Conservation (phyloP, 345 rosid species). For the Syzygium jambos region DNA sequence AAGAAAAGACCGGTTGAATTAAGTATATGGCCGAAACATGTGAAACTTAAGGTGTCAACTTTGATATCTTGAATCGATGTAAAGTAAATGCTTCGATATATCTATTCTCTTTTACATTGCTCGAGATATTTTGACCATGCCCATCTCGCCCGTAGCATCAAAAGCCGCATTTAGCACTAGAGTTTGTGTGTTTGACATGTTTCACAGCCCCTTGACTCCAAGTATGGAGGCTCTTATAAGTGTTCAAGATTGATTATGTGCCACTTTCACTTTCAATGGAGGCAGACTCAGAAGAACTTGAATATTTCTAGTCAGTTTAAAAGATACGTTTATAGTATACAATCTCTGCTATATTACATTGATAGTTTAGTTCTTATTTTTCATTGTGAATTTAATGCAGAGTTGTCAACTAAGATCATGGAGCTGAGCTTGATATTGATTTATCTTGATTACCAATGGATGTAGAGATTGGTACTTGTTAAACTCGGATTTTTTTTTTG, state of each 20-base stretch:
- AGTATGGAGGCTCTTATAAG: background rate
- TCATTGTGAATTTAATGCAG: background rate
- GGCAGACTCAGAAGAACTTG: background rate
- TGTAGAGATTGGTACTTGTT: background rate
- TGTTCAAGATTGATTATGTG: constrained; percentile 4
- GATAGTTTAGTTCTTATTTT: background rate
- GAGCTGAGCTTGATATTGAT: background rate
- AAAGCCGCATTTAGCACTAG: background rate
- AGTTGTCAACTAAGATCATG: background rate
- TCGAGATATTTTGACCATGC: background rate
- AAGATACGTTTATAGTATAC: background rate
- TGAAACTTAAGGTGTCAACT: background rate
- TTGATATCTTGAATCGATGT: background rate
- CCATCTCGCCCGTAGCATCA: background rate
- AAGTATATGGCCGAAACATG: background rate
- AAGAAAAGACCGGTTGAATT: background rate
- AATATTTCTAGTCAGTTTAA: background rate
- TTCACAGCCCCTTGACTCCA: background rate
- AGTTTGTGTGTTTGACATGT: background rate
- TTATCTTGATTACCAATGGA: background rate
- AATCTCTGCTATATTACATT: background rate
- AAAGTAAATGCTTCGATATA: background rate
- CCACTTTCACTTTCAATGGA: background rate
- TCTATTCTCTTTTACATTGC: background rate
- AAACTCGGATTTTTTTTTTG: background rate